Conservation (phyloP, 2,329 filamentous ascomycete genomes). For the Diaporthe nobilis region DNA sequence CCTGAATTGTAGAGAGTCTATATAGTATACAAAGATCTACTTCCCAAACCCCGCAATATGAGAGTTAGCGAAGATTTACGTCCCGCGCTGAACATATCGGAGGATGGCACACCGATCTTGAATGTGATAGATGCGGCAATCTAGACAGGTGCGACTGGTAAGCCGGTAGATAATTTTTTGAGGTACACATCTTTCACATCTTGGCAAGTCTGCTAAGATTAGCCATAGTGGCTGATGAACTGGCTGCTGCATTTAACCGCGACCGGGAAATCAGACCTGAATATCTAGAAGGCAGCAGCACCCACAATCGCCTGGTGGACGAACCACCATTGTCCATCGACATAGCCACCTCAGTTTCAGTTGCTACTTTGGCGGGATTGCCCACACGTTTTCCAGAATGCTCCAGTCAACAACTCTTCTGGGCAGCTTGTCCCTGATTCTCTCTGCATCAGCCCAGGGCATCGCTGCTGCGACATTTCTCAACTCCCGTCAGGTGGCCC, state of each 20-base stretch:
- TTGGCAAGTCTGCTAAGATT: background rate
- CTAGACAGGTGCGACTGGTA: slow-evolving; percentile 1
- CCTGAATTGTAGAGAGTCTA: no score
- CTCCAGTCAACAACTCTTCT: background rate
- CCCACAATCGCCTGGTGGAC: background rate
- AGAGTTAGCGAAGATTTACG: background rate
- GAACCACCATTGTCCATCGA: background rate
- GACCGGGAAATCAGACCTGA: background rate
- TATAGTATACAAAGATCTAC: background rate
- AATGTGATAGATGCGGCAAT: background rate
- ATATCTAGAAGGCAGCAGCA: slow-evolving; percentile 12
- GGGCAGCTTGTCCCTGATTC: background rate
- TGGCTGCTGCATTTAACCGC: slow-evolving; percentile 13
- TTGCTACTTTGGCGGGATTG: no score
- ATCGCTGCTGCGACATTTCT: slow-evolving; percentile 33
- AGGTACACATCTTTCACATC: background rate
- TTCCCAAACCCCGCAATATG: background rate
- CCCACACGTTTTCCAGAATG: background rate
- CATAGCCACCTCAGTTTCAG: background rate
- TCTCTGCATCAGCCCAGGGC: background rate
- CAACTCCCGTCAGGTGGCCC: slow-evolving; percentile 46
- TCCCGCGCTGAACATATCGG: background rate
- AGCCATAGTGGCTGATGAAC: slow-evolving; percentile 17
- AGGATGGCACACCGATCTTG: background rate
- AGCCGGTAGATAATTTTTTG: background rate